These are phyloP conservation scores for Cutaneotrichosporon arboriforme DNA, from an alignment of 1,284 basidiomycete species.

Conservation along the genomic window DNA sequence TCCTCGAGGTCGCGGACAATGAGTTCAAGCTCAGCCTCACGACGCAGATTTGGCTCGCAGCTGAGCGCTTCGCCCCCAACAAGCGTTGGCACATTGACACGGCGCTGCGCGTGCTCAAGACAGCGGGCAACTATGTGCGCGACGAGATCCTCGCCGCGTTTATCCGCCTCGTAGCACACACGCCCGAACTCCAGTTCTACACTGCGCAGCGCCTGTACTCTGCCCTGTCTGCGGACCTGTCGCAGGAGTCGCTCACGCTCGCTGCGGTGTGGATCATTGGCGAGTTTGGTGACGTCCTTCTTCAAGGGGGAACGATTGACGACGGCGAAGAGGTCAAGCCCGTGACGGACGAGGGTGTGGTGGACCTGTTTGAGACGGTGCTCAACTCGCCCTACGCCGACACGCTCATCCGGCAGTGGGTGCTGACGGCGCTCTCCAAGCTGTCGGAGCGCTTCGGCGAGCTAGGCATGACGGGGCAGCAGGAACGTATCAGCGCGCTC, in stretches of 20 bases:
- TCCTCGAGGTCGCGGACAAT: slow-evolving; percentile 96
- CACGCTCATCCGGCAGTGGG: slow-evolving; percentile 84
- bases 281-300: slow-evolving; percentile 87
- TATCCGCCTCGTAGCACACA: slow-evolving; percentile 92
- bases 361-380: slow-evolving; percentile 80
- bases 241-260: slow-evolving; percentile 90
- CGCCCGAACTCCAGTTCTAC: slow-evolving; percentile 93
- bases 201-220: slow-evolving; percentile 88
- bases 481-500: slow-evolving; percentile 70
- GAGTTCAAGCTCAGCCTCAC: slow-evolving; percentile 99
- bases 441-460: slow-evolving; percentile 66
- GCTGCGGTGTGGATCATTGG: slow-evolving; percentile 94
- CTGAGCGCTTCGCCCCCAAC: slow-evolving; percentile 94
- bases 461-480: slow-evolving; percentile 57
- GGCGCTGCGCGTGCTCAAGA: slow-evolving; percentile 81
- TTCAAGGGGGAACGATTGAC: slow-evolving; percentile 83
- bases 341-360: slow-evolving; percentile 70
- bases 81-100: slow-evolving; percentile 99
- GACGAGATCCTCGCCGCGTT: slow-evolving; percentile 95
- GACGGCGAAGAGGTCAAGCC: slow-evolving; percentile 69
- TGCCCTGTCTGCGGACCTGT: slow-evolving; percentile 84
- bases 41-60: slow-evolving; percentile 92
- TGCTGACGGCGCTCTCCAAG: slow-evolving; percentile 85
- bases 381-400: slow-evolving; percentile 94
- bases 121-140: slow-evolving; percentile 98